Base-by-base conservation (phyloP, 768 basidiomycete species). In the Tephrocybe sp. region DNA sequence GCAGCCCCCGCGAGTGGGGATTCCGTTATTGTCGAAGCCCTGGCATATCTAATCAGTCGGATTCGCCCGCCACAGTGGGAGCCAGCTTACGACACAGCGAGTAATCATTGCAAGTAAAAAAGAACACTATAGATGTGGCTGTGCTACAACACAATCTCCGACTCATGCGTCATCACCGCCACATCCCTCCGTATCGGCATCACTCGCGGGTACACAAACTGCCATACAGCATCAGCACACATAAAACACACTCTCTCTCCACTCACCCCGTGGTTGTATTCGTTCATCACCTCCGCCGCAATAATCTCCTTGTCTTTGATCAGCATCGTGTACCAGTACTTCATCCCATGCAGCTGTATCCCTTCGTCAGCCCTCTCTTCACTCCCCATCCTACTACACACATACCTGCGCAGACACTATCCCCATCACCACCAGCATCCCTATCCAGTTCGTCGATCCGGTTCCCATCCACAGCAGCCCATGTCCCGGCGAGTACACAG, bases 131-230 rank as follows among this genome's bases (percentile, higher is more conserved):
- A 5, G 2, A 38, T 21, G 58, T 56, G 53, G 55, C 52, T 51
- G 53, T 54, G 56, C 40, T 45, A 33, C 77, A 76, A 82, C 24
- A 79, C 57, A 55, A 89, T 76, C 72, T 93, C 91, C 1, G 86
- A 79, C 60, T 93, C 76, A 64, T 91, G 83, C 2, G 91, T 93
- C 89, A 90, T 91, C 22, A 90, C 86, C 3, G 85, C 83, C 1
- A 81, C 88, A 55, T 93, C 91, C 50, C 74, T 80, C 24, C 86
- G 80, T 18, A 92, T 72, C 6, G 86, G 86, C 58, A 88, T 84
- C 52, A 90, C 65, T 52, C 84, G 80, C n/a, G 91, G 91, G 57
- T 86, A 80, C 3, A 93, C 91, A 62, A 90, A 93, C 89, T 93
- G 48, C 21, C 11, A 29, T 24, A 24, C 16, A 47, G 29, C 22